Conservation (phyloP, 768 basidiomycete genomes). For the Hortiboletus campestris region DNA sequence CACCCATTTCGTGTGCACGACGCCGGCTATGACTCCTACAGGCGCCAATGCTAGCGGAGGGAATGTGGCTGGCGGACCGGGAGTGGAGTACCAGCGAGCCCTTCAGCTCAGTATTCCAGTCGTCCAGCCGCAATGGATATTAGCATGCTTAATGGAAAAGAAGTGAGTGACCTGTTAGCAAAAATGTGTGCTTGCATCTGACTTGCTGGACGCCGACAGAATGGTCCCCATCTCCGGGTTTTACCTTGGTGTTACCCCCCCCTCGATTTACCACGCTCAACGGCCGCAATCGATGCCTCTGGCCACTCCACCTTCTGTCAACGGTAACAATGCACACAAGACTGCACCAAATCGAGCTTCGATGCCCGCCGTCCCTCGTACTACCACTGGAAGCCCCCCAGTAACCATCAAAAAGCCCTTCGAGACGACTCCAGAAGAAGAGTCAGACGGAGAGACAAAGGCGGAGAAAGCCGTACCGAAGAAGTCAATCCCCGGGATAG, state of each 20-base stretch:
- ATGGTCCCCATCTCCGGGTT: slow-evolving; percentile 85
- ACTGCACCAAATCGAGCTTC: slow-evolving; percentile 57
- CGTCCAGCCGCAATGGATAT: slow-evolving; percentile 91
- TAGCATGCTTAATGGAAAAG: slow-evolving; percentile 84
- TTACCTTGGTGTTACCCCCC: slow-evolving; percentile 72
- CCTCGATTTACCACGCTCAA: slow-evolving; percentile 36
- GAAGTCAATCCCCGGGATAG: slow-evolving; percentile 8
- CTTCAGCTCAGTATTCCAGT: slow-evolving; percentile 91
- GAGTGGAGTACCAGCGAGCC: slow-evolving; percentile 92
- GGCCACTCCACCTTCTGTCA: slow-evolving; percentile 46
- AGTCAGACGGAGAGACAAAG: slow-evolving; percentile 34
- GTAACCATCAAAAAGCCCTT: slow-evolving; percentile 36
- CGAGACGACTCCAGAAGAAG: slow-evolving; percentile 55
- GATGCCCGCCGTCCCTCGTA: slow-evolving; percentile 58
- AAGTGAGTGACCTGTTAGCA: slow-evolving; percentile 49
- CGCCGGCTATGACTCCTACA: slow-evolving; percentile 65
- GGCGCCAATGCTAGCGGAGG: slow-evolving; percentile 58
- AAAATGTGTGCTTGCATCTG: background rate
- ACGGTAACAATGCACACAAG: slow-evolving; percentile 29
- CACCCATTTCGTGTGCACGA: slow-evolving; percentile 96
- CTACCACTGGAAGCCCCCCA: slow-evolving; percentile 42
- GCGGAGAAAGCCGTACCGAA: slow-evolving; percentile 27
- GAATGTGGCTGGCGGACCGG: slow-evolving; percentile 55
- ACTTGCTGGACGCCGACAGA: slow-evolving; percentile 36
- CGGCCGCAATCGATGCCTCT: slow-evolving; percentile 80